Base-by-base conservation (phyloP, 805 yeast species). In the Schwanniomyces polymorphus region DNA sequence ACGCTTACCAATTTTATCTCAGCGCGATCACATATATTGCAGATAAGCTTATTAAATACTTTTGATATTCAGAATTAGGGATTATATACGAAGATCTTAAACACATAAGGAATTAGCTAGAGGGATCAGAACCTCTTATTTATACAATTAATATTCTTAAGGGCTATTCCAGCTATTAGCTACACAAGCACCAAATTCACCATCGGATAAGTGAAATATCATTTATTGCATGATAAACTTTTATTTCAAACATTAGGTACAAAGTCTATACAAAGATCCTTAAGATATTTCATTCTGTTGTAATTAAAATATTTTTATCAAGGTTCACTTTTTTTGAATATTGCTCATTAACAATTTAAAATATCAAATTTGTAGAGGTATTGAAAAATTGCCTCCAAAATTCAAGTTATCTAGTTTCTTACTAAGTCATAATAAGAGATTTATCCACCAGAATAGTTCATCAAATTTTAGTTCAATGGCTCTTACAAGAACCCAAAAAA, bases 401-500 rank as follows among this genome's bases (percentile, higher is more conserved):
- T 12, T 7, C 34, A 27, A 27, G n/a, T 33, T 12, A 5, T 5
- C 37, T 14, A 7, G 6, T 11, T n/a, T 4, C 14, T 28, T 28
- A 4, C 3, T 11, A 28, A 28, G 12, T 28, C 33, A 28, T 28
- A 28, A 11, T 4, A 28, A n/a, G 33, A 28, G 6, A 28, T n/a
- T 4, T 28, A 28, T n/a, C 6, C 12, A 11, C 12, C 6, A 11
- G 14, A 28, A 11, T n/a, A 11, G 4, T 11, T 11, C 4, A 3
- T 11, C 4, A 28, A 38, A 14, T 10, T 3, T 11, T 17, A 5
- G 9, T 12, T 10, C 14, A 27, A 43, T 44, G 47, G 47, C 47
- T n/a, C 5, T 44, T 11, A 44, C 47, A 2, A 39, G 47, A 35
- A 25, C 49, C n/a, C 42, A 47, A 38, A 39, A 44, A 42, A 17